phyloP scores from a whole-genome alignment of 1,284 basidiomycete species.

The Macrocybe sp. region DNA sequence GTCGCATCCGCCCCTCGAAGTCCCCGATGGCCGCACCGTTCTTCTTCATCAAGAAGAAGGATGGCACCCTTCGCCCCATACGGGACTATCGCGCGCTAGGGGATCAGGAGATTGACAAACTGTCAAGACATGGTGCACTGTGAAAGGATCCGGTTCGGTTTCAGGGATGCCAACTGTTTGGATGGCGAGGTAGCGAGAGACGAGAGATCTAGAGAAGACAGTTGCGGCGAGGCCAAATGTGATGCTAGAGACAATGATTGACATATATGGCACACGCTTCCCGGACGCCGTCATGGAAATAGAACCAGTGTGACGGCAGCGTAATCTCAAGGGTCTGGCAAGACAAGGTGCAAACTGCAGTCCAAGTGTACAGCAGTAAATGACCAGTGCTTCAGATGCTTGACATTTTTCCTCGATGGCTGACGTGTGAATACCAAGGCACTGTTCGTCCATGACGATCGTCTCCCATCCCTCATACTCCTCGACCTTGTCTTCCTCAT shows the following conservation, averaged over 20 bases:
- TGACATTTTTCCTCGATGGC: conserved; percentile 85
- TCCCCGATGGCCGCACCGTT: conserved; percentile 27
- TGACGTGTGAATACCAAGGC: conserved; percentile 73
- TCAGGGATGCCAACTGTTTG: no score
- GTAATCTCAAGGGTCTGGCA: conserved; percentile 66
- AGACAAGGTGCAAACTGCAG: conserved; percentile 72
- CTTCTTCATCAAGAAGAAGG: conserved; percentile 39
- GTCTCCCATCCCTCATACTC: conserved; percentile 76
- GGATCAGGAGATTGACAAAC: no score
- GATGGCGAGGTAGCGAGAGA: no score
- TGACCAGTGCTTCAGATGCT: conserved; percentile 79
- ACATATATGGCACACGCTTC: conserved; percentile 73
- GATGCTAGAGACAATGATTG: neutral
- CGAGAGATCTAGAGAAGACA: no score
- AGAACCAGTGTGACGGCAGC: conserved; percentile 66
- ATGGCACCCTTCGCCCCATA: conserved; percentile 23
- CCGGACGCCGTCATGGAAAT: conserved; percentile 79
- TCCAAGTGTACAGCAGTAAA: conserved; percentile 71
- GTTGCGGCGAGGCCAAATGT: no score
- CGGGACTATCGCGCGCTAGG: conserved; percentile 25
- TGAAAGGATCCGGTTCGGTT: no score
- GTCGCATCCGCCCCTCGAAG: conserved; percentile 21
- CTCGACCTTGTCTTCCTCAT: conserved; percentile 43
- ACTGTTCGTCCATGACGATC: conserved; percentile 68
- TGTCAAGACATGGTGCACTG: no score